Percentiles rank a stretch among this genome's conserved stretches.
Evolutionary conservation across 2,329 filamentous ascomycete species (phyloP).

Genomic region (Phyllosticta capitalensis): DNA sequence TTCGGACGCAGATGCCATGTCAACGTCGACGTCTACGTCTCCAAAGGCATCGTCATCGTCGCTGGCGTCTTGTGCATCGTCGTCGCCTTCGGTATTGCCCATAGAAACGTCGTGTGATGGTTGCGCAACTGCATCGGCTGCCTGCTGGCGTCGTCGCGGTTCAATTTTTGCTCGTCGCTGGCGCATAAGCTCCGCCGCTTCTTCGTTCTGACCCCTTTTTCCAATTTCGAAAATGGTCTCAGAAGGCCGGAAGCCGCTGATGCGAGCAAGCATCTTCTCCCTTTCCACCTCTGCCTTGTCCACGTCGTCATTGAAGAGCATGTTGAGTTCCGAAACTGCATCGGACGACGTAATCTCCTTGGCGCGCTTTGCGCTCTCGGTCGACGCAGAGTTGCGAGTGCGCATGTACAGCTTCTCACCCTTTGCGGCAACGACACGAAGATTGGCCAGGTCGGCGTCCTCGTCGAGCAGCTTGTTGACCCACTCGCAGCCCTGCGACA

Average conservation of each 20-base stretch:
- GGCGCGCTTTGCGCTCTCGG: conserved; percentile 79
- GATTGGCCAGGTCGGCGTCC: conserved; percentile 59
- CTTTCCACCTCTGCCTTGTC: conserved; percentile 58
- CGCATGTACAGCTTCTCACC: conserved; percentile 89
- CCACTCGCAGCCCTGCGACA: conserved; percentile 74
- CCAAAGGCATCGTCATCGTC: conserved; percentile 18
- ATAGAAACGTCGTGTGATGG: neutral
- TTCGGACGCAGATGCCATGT: conserved; percentile 37
- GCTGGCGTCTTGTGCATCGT: neutral
- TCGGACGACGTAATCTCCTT: conserved; percentile 65
- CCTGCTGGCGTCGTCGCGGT: conserved; percentile 39
- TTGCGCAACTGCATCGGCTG: conserved; percentile 26
- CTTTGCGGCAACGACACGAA: conserved; percentile 68
- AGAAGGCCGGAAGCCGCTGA: conserved; percentile 78
- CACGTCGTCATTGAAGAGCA: conserved; percentile 57
- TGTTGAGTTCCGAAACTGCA: conserved; percentile 65
- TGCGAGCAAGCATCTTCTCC: conserved; percentile 76
- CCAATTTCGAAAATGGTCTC: conserved; percentile 98
- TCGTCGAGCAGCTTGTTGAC: conserved; percentile 69
- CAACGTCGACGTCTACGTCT: conserved; percentile 6
- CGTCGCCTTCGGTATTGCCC: conserved; percentile 9
- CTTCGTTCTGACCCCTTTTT: conserved; percentile 52
- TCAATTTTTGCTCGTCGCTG: conserved; percentile 60
- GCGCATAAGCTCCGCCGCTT: conserved; percentile 68
- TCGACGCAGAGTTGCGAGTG: conserved; percentile 82